Conservation (phyloP, 2,329 filamentous ascomycete species). For the Epichloe sibirici region DNA sequence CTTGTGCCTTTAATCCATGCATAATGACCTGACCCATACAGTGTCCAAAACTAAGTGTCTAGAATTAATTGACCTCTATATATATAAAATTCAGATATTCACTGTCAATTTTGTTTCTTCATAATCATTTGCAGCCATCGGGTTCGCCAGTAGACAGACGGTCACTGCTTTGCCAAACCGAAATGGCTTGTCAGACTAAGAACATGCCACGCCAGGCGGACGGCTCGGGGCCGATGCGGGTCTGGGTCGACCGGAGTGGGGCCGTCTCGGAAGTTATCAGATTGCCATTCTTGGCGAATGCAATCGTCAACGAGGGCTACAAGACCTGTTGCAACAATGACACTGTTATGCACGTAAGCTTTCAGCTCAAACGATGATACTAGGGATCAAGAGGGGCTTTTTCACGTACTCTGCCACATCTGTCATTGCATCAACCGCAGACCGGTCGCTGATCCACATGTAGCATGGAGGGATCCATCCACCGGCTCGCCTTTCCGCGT, state of each 20-base stretch:
- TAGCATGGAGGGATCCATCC: constrained; percentile 86
- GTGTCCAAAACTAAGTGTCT: too few relatives aligned
- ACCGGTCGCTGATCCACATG: constrained; percentile 75
- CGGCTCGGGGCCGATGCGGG: neutral
- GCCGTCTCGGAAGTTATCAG: constrained; percentile 6
- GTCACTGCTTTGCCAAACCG: constrained; percentile 24
- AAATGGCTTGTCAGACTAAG: constrained; percentile 21
- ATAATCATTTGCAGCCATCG: neutral
- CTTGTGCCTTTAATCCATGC: neutral
- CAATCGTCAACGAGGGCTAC: constrained; percentile 82
- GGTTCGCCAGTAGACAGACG: constrained; percentile 23
- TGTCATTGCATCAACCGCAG: constrained; percentile 54
- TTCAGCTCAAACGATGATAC: neutral
- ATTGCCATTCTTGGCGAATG: constrained; percentile 66
- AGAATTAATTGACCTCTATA: too few relatives aligned
- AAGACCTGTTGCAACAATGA: constrained; percentile 82
- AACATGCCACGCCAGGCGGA: constrained; percentile 6
- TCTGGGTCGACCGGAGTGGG: neutral
- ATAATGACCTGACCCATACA: neutral
- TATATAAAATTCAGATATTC: too few relatives aligned
- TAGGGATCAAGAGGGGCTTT: too few relatives aligned
- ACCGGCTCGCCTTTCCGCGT: constrained; percentile 62
- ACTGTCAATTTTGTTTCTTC: too few relatives aligned
- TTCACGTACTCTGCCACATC: constrained; percentile 73
- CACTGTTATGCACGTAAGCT: constrained; percentile 38